Conservation (phyloP, 2,329 filamentous ascomycete genomes). For the Madurella fahalii region DNA sequence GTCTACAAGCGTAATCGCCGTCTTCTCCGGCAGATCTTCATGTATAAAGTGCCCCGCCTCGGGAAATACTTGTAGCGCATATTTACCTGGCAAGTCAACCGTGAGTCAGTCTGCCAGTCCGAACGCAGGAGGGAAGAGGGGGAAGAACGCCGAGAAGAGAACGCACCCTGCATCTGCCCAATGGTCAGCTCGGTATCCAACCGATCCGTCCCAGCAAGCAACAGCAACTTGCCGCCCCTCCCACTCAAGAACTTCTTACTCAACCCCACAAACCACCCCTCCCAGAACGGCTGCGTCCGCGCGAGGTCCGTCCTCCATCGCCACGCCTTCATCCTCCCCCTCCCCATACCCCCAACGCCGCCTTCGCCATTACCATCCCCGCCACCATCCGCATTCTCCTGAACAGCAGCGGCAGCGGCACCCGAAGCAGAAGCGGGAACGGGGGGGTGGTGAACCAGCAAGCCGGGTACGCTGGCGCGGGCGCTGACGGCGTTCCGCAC, state of each 20-base stretch:
- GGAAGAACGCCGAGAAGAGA: neutral
- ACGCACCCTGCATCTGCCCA: conserved; percentile 87
- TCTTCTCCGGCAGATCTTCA: conserved; percentile 89
- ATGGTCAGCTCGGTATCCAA: conserved; percentile 91
- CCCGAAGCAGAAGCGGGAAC: neutral
- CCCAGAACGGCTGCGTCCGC: conserved; percentile 86
- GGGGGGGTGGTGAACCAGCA: conserved; percentile 55
- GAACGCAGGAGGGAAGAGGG: conserved; percentile 1
- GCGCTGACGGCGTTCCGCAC: conserved; percentile 82
- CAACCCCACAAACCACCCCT: conserved; percentile 85
- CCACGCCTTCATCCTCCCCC: conserved; percentile 47
- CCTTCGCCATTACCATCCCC: neutral
- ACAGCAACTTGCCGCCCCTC: conserved; percentile 75
- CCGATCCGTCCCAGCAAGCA: conserved; percentile 85
- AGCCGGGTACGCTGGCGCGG: conserved; percentile 76
- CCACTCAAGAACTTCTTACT: conserved; percentile 83
- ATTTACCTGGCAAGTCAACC: conserved; percentile 61
- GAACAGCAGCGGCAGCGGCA: conserved; percentile 45
- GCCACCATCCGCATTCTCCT: conserved; percentile 32
- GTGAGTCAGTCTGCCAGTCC: neutral
- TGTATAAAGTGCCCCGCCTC: conserved; percentile 96
- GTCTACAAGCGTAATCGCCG: conserved; percentile 77
- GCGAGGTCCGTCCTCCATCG: conserved; percentile 82
- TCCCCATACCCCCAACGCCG: neutral
- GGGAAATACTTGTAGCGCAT: conserved; percentile 89